A percentile compares a stretch with the other conserved stretches of the same genome.
phyloP scores from a whole-genome alignment of 2,329 filamentous ascomycete genomes.

The Microdochium bolleyi region DNA sequence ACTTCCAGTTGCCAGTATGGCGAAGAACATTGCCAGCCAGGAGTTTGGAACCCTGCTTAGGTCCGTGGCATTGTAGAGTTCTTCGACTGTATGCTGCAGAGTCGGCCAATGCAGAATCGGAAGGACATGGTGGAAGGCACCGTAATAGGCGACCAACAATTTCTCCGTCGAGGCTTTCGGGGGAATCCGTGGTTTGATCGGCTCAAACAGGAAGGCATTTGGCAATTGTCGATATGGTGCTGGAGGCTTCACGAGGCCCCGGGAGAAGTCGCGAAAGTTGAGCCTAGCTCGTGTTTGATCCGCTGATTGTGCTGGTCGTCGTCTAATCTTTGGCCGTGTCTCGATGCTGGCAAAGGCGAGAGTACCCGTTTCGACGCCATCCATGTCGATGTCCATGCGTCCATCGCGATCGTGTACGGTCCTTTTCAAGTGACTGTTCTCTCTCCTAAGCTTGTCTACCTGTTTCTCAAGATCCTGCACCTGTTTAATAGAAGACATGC shows the following conservation, averaged over 20 bases:
- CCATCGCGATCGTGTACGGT: slow-evolving; percentile 46
- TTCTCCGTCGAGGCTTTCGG: slow-evolving; percentile 61
- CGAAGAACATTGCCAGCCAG: slow-evolving; percentile 76
- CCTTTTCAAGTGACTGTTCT: slow-evolving; percentile 67
- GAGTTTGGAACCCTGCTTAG: slow-evolving; percentile 54
- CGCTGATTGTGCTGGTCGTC: slow-evolving; percentile 51
- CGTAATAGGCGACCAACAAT: slow-evolving; percentile 68
- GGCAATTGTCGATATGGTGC: slow-evolving; percentile 53
- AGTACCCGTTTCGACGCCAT: slow-evolving; percentile 25
- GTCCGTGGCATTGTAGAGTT: slow-evolving; percentile 60
- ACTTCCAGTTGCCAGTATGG: slow-evolving; percentile 74
- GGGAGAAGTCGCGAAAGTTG: slow-evolving; percentile 66
- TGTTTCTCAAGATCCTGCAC: slow-evolving; percentile 95
- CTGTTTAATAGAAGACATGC: slow-evolving; percentile 99
- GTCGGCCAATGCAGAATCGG: slow-evolving; percentile 85
- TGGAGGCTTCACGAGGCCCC: slow-evolving; percentile 74
- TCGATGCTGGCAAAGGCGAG: slow-evolving; percentile 12
- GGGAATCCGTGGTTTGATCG: slow-evolving; percentile 58
- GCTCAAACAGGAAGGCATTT: slow-evolving; percentile 35
- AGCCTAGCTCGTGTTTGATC: slow-evolving; percentile 65
- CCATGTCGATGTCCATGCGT: slow-evolving; percentile 40
- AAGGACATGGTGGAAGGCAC: slow-evolving; percentile 69
- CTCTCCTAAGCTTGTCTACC: slow-evolving; percentile 68
- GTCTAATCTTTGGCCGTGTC: slow-evolving; percentile 52
- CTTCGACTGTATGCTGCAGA: slow-evolving; percentile 69